These are phyloP conservation scores for Sanghuangporus weigelae DNA, from an alignment of 1,284 basidiomycete species.

Conservation along the genomic window DNA sequence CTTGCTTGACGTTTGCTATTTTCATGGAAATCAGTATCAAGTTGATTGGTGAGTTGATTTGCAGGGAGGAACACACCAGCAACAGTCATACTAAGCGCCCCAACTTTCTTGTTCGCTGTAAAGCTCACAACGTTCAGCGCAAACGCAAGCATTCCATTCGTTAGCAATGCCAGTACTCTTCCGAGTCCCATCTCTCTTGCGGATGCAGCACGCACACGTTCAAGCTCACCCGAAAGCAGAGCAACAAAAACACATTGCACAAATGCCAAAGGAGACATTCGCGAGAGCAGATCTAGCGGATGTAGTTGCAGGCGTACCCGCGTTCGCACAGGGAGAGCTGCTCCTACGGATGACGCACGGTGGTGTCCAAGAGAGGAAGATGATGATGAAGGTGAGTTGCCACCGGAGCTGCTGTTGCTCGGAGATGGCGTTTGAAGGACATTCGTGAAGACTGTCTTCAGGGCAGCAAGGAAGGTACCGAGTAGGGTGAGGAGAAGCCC, in stretches of 20 bases:
- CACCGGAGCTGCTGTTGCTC: conserved; percentile 17
- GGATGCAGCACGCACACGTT: conserved; percentile 50
- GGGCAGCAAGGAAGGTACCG: conserved; percentile 83
- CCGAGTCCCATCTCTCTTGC: conserved; percentile 44
- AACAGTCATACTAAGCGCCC: conserved; percentile 83
- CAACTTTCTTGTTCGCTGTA: conserved; percentile 85
- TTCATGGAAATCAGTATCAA: not conserved
- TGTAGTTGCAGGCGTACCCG: conserved; percentile 57
- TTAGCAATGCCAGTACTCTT: conserved; percentile 51
- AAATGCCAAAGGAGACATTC: conserved; percentile 86
- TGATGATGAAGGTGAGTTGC: conserved; percentile 1
- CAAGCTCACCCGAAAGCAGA: conserved; percentile 74
- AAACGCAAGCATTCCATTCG: conserved; percentile 86
- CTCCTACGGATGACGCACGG: conserved; percentile 21
- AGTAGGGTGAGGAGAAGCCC: conserved; percentile 83
- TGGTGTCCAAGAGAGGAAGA: conserved; percentile 20
- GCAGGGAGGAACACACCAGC: conserved; percentile 50
- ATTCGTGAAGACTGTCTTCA: conserved; percentile 90
- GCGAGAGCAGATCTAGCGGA: conserved; percentile 79
- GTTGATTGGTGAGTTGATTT: not conserved
- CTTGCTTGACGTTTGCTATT: conserved; percentile 87
- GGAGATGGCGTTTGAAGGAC: conserved; percentile 51
- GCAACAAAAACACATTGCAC: conserved; percentile 79
- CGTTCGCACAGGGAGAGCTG: conserved; percentile 26
- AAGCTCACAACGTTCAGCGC: conserved; percentile 89